Evolutionary conservation across 306 rosid genomes (phyloP).

Genomic region (Begonia masoniana): DNA sequence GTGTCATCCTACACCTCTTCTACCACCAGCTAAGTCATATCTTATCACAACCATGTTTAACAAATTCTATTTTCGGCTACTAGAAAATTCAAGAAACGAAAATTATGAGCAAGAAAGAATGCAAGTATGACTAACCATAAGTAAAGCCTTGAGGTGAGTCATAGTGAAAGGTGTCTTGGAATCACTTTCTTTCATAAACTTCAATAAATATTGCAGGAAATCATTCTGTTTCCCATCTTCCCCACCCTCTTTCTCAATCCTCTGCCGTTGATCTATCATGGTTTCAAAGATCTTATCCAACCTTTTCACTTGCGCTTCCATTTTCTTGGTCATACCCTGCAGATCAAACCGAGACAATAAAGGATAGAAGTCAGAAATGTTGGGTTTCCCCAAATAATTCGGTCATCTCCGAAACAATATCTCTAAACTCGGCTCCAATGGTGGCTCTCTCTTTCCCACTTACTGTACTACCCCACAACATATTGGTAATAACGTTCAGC

Average conservation of each 20-base stretch:
- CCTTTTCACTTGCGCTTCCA: slow-evolving; percentile 9
- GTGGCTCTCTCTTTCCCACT: slow-evolving; percentile 37
- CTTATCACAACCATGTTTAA: too few species aligned
- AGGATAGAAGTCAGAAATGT: slow-evolving; percentile 62
- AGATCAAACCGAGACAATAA: slow-evolving; percentile 59
- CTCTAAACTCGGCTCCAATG: slow-evolving; percentile 53
- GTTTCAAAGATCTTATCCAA: slow-evolving; percentile 51
- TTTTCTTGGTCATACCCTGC: slow-evolving; percentile 53
- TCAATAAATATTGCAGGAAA: slow-evolving; percentile 46
- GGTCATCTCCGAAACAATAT: slow-evolving; percentile 28
- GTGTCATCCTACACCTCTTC: too few species aligned
- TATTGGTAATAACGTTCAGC: slow-evolving; percentile 50
- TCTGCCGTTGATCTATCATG: slow-evolving; percentile 26
- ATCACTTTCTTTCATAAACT: slow-evolving; percentile 40
- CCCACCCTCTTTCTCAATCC: background rate
- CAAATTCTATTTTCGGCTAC: too few species aligned
- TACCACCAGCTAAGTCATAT: too few species aligned
- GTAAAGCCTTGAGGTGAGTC: slow-evolving; percentile 42
- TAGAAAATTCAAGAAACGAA: background rate
- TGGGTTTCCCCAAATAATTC: slow-evolving; percentile 36
- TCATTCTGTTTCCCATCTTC: slow-evolving; percentile 10
- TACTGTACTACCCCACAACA: slow-evolving; percentile 66
- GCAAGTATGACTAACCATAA: slow-evolving; percentile 40
- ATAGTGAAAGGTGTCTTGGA: slow-evolving; percentile 39
- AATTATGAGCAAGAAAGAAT: background rate